Base-by-base conservation (phyloP, 2,329 filamentous ascomycete genomes). In the Cryphonectria japonica region DNA sequence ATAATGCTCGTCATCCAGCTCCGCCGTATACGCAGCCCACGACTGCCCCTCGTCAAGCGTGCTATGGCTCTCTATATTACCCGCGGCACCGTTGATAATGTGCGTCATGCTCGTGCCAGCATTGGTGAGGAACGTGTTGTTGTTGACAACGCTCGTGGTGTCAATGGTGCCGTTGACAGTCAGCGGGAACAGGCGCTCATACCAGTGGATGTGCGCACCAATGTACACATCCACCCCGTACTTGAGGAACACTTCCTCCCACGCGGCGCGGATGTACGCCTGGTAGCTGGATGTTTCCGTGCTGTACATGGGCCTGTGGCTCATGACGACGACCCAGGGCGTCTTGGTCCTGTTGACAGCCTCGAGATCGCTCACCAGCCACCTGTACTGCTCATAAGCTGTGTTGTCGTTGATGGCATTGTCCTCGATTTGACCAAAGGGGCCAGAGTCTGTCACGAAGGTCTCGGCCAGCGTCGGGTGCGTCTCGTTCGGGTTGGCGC, bases 41-140 rank as follows among this genome's bases (percentile, higher is more conserved):
- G 73, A 73, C 75, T 83, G 72, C 37, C 78, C 79, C 3, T 71
- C 71, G 66, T 75, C 74, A 19, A 86, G 76, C 2, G 78, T 80
- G 72, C 79, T 82, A 77, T 87, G 85, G 70, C 81, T 83, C 74
- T 86, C 85, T 60, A 86, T 82, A 72, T 86, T 86, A 32, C 85
- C 85, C 3, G 85, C 85, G 80, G 84, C 84, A n/a, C 85, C 85
- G 75, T 86, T 87, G 76, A 84, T 79, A 46, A 87, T 78, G 71
- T 86, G 84, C 1, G 83, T 84, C 72, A 87, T 83, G 26, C 83
- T 85, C 34, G 78, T 79, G 62, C 85, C 85, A 1, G 83, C 78
- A 73, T 85, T 85, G 68, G 82, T 81, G 63, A 76, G 74, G 78
- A 85, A 87, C 13, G 84, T 86, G 76, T 84, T 80, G 72, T 85